phyloP scores from a whole-genome alignment of 2,329 filamentous ascomycete genomes.

The Lasiodiplodia sp. region DNA sequence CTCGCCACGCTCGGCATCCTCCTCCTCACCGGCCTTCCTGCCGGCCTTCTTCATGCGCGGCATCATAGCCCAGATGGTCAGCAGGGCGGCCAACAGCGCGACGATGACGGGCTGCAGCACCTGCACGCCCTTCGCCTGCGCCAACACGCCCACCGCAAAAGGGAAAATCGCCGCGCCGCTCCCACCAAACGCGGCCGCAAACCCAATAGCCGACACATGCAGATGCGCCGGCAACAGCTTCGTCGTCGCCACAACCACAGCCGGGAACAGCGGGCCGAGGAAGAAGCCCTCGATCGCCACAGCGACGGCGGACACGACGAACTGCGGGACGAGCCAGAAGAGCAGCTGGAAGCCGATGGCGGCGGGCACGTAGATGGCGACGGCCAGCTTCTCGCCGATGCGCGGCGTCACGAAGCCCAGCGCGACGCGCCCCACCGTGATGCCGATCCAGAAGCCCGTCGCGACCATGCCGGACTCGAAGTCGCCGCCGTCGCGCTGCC shows the following conservation, averaged over 20 bases:
- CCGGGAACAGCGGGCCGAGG: conserved; percentile 35
- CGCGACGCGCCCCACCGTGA: conserved; percentile 32
- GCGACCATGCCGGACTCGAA: conserved; percentile 33
- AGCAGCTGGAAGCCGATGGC: conserved; percentile 33
- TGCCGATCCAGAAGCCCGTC: conserved; percentile 35
- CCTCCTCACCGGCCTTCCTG: not conserved
- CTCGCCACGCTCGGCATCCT: not conserved
- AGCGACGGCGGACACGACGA: conserved; percentile 32
- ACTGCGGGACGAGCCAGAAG: conserved; percentile 35
- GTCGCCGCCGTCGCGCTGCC: conserved; percentile 62
- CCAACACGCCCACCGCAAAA: conserved; percentile 35
- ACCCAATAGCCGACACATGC: conserved; percentile 34
- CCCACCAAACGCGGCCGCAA: conserved; percentile 34
- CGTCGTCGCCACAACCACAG: conserved; percentile 31
- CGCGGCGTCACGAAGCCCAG: conserved; percentile 33
- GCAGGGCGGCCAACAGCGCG: conserved; percentile 56
- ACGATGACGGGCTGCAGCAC: conserved; percentile 66
- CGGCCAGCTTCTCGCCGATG: conserved; percentile 33
- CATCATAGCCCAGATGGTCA: conserved; percentile 58
- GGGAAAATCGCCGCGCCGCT: conserved; percentile 43
- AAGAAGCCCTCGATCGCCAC: conserved; percentile 34
- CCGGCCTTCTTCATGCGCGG: conserved; percentile 29
- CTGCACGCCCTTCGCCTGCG: conserved; percentile 60
- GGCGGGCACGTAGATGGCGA: conserved; percentile 28
- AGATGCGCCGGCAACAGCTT: conserved; percentile 34